Evolutionary conservation across 108 stramenopile genomes (phyloP).

Genomic region (Fistulifera solaris): DNA sequence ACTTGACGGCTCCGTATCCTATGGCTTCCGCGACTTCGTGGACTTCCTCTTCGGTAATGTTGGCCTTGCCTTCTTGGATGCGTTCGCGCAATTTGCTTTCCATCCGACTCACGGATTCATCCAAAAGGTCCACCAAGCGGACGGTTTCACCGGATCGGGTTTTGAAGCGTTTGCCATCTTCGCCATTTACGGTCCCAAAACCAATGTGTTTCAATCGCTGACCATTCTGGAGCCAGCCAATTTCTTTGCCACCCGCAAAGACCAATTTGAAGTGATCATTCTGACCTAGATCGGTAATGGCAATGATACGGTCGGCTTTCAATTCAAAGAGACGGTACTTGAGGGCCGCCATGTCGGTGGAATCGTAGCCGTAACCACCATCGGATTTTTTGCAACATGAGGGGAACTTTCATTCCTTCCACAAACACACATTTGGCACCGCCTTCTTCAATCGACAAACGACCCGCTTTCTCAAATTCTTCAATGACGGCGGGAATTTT

Average conservation of each 20-base stretch:
- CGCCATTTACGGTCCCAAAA: slow-evolving; percentile 95
- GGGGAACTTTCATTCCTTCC: slow-evolving; percentile 75
- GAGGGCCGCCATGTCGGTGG: slow-evolving; percentile 98
- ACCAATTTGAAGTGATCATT: slow-evolving; percentile 93
- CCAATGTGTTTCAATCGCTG: slow-evolving; percentile 92
- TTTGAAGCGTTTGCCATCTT: slow-evolving; percentile 98
- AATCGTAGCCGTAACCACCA: slow-evolving; percentile 99
- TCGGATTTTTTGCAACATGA: slow-evolving; percentile 98
- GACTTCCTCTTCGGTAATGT: slow-evolving; percentile 77
- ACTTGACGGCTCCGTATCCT: slow-evolving; percentile 99
- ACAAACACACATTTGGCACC: slow-evolving; percentile 92
- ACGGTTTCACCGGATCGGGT: slow-evolving; percentile 97
- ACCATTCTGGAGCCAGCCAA: slow-evolving; percentile 81
- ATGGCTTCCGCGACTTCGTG: slow-evolving; percentile 85
- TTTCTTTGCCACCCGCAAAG: slow-evolving; percentile 86
- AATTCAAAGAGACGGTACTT: slow-evolving; percentile 83
- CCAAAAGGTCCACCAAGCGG: slow-evolving; percentile 94
- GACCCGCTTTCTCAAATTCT: slow-evolving; percentile 64
- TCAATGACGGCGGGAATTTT: slow-evolving; percentile 93
- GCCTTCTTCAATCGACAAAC: slow-evolving; percentile 75
- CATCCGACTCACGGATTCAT: slow-evolving; percentile 91
- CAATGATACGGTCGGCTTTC: slow-evolving; percentile 80
- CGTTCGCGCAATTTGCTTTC: slow-evolving; percentile 70
- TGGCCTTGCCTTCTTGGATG: slow-evolving; percentile 52
- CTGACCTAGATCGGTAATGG: slow-evolving; percentile 97